Conservation (phyloP, 2,329 filamentous ascomycete species). For the Amphichorda felina region DNA sequence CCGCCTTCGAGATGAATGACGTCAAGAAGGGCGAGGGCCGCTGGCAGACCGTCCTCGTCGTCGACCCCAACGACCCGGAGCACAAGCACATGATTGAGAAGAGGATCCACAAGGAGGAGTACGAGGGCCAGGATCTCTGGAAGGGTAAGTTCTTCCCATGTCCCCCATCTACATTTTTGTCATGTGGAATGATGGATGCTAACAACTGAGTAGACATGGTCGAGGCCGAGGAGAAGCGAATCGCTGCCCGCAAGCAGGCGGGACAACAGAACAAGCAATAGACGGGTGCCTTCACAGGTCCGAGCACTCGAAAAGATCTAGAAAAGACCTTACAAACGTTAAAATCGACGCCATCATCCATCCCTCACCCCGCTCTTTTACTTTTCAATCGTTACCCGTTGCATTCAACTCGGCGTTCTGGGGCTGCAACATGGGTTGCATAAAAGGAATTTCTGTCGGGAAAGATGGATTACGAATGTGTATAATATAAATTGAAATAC, state of each 20-base stretch:
- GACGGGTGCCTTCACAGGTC: no score
- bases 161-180: not conserved
- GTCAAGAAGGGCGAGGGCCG: constrained; percentile 62
- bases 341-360: no score
- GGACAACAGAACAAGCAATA: constrained; percentile 5
- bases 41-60: constrained; percentile 75
- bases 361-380: no score
- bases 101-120: constrained; percentile 76
- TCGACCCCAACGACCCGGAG: constrained; percentile 71
- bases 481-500: no score
- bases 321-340: no score
- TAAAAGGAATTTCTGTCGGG: no score
- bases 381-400: no score
- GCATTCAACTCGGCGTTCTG: no score
- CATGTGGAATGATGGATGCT: no score
- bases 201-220: constrained; percentile 55
- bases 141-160: constrained; percentile 45
- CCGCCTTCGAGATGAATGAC: constrained; percentile 71
- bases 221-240: constrained; percentile 58
- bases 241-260: constrained; percentile 26
- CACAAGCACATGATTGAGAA: constrained; percentile 80
- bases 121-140: constrained; percentile 88
- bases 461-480: no score
- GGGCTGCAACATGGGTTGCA: no score
- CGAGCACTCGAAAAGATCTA: no score